Percentiles rank a stretch among this genome's conserved stretches.
phyloP scores from a whole-genome alignment of 192 early-diverging fungal species.

The Coemansia sp. region DNA sequence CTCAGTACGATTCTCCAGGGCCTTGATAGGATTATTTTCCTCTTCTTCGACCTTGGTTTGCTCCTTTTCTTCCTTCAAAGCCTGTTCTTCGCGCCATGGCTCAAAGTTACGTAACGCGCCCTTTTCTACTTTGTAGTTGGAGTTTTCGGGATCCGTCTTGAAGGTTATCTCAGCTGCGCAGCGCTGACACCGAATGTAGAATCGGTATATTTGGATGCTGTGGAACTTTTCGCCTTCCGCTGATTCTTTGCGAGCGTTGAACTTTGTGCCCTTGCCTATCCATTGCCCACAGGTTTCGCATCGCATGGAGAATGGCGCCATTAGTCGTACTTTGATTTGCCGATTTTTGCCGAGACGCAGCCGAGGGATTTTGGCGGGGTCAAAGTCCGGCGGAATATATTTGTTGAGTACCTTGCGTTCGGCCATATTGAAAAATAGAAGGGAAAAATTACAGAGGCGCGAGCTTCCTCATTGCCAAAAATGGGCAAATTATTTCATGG shows the following conservation, averaged over 20 bases:
- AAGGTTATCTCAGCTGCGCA: constrained; percentile 97
- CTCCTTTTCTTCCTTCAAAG: constrained; percentile 58
- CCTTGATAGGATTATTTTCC: constrained; percentile 92
- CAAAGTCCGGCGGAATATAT: constrained; percentile 97
- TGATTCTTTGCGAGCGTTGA: constrained; percentile 94
- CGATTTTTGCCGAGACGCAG: constrained; percentile 77
- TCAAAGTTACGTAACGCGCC: constrained; percentile 95
- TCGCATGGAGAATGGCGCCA: constrained; percentile 98
- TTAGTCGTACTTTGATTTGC: constrained; percentile 95
- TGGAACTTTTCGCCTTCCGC: constrained; percentile 57
- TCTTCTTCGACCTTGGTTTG: constrained; percentile 72
- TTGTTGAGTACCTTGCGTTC: constrained; percentile 96
- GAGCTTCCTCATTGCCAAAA: neutral
- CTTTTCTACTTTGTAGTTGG: constrained; percentile 91
- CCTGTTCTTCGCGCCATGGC: constrained; percentile 78
- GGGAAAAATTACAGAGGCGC: neutral
- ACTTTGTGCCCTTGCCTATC: constrained; percentile 97
- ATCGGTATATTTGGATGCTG: constrained; percentile 72
- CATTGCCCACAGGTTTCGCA: constrained; percentile 95
- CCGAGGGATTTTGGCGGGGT: constrained; percentile 88
- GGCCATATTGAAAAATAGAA: constrained; percentile 57
- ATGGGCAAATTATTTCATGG: neutral
- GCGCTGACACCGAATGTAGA: constrained; percentile 87
- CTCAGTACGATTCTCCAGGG: constrained; percentile 89
- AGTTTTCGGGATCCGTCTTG: constrained; percentile 94